Evolutionary conservation across 176 grass and related monocot genomes (phyloP).

Genomic region (Bothriochloa decipiens): DNA sequence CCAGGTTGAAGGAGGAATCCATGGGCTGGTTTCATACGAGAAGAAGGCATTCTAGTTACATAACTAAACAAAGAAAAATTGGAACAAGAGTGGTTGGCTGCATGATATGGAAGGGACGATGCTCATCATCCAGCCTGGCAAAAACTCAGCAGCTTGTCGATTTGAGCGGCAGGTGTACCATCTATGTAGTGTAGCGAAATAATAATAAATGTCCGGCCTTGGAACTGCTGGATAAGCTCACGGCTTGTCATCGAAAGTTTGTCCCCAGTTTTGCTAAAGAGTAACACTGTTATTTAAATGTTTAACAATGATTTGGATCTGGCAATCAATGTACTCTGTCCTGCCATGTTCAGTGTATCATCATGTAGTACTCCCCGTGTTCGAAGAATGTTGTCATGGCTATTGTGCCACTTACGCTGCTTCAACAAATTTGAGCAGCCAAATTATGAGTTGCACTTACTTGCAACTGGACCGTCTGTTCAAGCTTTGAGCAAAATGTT

Average conservation of each 20-base stretch:
- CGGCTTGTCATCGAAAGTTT: background rate
- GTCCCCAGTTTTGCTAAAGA: background rate
- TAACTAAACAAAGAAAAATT: background rate
- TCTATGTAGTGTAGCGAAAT: background rate
- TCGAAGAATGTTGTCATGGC: too few relatives aligned
- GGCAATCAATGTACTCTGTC: background rate
- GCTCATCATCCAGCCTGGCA: background rate
- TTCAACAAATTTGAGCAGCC: too few relatives aligned
- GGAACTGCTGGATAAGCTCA: background rate
- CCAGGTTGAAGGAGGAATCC: slow-evolving; percentile 85
- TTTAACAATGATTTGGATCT: slow-evolving; percentile 6
- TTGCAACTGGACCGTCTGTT: too few relatives aligned
- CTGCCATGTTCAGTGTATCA: background rate
- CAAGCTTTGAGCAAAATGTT: too few relatives aligned
- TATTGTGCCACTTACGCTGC: too few relatives aligned
- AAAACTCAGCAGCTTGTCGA: background rate
- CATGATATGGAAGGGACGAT: background rate
- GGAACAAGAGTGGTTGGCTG: background rate
- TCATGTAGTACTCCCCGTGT: background rate
- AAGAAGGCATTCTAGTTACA: slow-evolving; percentile 70
- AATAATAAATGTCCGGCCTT: background rate
- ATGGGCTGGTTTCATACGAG: slow-evolving; percentile 87
- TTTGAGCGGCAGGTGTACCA: slow-evolving; percentile 17
- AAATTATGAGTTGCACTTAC: too few relatives aligned
- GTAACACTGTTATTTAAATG: background rate